phyloP scores from a whole-genome alignment of 139 green algal species.

The Closterium sp. region DNA sequence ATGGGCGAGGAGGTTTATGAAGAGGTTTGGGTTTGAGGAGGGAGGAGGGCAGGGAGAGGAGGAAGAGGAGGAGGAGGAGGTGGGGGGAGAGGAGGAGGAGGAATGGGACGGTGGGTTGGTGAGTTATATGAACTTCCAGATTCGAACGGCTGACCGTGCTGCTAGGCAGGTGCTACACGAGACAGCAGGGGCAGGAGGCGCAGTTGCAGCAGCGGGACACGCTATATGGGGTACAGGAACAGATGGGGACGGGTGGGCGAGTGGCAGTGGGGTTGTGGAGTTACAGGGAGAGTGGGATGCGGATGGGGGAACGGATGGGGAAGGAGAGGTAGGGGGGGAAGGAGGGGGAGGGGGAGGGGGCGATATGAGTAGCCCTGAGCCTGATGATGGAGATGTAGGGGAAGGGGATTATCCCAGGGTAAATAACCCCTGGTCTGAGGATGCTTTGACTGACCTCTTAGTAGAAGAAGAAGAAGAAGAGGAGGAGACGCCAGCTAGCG shows the following conservation, averaged over 20 bases:
- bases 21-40: not conserved
- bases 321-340: not conserved
- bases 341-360: not conserved
- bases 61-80: not conserved
- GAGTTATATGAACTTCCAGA: not conserved
- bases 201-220: not conserved
- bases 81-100: not conserved
- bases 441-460: not conserved
- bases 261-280: no score
- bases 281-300: no score
- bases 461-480: not conserved
- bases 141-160: not conserved
- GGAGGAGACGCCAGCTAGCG: not conserved
- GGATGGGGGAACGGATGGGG: no score
- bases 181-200: not conserved
- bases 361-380: not conserved
- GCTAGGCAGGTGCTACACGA: not conserved
- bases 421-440: not conserved
- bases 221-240: not conserved
- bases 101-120: not conserved
- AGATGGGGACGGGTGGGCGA: no score
- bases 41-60: not conserved
- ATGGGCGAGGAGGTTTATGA: not conserved
- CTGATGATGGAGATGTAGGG: not conserved
- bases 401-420: not conserved